phyloP scores from a whole-genome alignment of 108 stramenopile genomes.

The Cafeteria roenbergensis region DNA sequence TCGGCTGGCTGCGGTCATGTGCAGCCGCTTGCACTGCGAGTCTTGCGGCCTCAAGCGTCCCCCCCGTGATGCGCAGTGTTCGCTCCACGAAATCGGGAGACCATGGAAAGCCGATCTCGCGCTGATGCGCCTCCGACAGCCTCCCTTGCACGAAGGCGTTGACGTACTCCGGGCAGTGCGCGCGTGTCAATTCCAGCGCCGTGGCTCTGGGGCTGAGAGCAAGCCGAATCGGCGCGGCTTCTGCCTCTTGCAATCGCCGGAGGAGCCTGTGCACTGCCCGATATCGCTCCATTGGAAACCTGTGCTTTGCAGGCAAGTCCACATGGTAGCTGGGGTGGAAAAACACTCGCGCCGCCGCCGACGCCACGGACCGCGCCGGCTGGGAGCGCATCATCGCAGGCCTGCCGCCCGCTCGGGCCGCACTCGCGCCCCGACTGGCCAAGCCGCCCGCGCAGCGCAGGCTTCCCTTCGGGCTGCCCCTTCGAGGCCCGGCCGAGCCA shows the following conservation, averaged over 20 bases:
- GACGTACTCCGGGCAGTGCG: neutral
- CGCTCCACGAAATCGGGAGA: neutral
- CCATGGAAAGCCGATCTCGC: conserved; percentile 1
- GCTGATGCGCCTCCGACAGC: neutral
- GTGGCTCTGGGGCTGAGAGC: neutral
- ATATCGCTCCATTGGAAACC: neutral
- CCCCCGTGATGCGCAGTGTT: neutral
- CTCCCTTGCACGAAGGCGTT: neutral
- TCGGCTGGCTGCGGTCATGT: neutral
- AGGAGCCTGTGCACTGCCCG: neutral
- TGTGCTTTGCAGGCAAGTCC: neutral
- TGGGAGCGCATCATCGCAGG: too few species aligned
- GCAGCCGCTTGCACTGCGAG: neutral
- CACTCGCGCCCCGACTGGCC: too few species aligned
- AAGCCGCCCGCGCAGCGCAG: too few species aligned
- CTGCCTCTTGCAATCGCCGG: neutral
- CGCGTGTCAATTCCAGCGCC: neutral
- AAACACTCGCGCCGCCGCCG: neutral
- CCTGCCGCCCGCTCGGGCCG: too few species aligned
- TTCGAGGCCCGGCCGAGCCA: too few species aligned
- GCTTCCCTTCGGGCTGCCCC: too few species aligned
- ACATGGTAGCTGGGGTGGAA: neutral
- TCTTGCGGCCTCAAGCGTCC: neutral
- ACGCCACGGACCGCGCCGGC: too few species aligned
- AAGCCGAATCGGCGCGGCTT: neutral